These are phyloP conservation scores for Cladobotryum protrusum DNA, from an alignment of 2,329 filamentous ascomycete species.

Conservation along the genomic window DNA sequence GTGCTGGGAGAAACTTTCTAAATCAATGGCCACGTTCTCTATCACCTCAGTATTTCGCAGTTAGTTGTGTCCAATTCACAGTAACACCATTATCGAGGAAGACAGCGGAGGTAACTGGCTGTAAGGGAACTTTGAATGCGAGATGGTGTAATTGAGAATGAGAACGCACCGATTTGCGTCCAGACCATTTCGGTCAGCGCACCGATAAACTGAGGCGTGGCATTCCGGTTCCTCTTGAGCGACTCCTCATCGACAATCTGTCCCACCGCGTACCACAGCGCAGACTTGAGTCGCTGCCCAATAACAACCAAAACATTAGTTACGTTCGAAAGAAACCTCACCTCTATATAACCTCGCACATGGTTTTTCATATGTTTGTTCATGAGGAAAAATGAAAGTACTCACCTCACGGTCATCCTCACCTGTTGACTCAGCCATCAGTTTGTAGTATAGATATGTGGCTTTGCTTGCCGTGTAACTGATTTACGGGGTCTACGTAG, in stretches of 20 bases:
- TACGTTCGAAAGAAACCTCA: neutral
- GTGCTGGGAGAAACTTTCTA: conserved; percentile 61
- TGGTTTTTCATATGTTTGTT: neutral
- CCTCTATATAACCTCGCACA: too few species aligned
- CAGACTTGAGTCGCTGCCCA: conserved; percentile 70
- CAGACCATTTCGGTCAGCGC: conserved; percentile 82
- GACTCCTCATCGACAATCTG: conserved; percentile 86
- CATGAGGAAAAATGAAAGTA: neutral
- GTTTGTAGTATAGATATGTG: neutral
- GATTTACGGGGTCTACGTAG: too few species aligned
- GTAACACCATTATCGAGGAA: neutral
- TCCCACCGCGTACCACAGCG: conserved; percentile 77
- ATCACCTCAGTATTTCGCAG: neutral
- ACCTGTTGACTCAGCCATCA: conserved; percentile 27
- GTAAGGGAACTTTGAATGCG: too few species aligned
- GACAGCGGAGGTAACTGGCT: too few species aligned
- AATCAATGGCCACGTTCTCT: conserved; percentile 52
- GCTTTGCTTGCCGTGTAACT: neutral
- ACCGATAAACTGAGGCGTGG: conserved; percentile 86
- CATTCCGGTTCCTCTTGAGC: conserved; percentile 58
- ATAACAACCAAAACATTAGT: neutral
- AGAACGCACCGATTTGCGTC: conserved; percentile 65
- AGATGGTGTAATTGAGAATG: too few species aligned
- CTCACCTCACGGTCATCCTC: conserved; percentile 33
- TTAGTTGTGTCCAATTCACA: neutral